Evolutionary conservation across 2,329 filamentous ascomycete genomes (phyloP).

Genomic region (Trichophyton simii): DNA sequence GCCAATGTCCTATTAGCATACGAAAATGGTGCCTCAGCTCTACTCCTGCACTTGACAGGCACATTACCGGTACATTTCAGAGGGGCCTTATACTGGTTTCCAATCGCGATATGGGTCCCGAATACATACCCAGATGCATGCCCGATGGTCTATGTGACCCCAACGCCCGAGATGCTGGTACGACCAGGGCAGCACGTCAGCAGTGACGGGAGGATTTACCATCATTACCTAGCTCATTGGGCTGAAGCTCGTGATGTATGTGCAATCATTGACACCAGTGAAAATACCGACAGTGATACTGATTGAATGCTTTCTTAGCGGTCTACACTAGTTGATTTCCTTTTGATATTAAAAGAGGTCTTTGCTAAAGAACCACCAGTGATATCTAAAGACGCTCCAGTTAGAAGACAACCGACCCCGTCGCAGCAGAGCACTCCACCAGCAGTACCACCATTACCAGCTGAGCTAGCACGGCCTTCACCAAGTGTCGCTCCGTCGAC

Average conservation of each 20-base stretch:
- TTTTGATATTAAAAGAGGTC: conserved; percentile 68
- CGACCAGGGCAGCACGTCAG: conserved; percentile 91
- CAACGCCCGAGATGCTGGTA: conserved; percentile 77
- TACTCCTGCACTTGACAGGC: conserved; percentile 74
- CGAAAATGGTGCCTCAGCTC: conserved; percentile 71
- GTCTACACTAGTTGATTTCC: conserved; percentile 69
- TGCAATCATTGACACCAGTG: conserved; percentile 16
- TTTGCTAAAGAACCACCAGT: conserved; percentile 94
- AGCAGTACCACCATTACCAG: conserved; percentile 59
- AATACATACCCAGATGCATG: conserved; percentile 77
- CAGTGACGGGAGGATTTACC: conserved; percentile 83
- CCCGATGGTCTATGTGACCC: conserved; percentile 78
- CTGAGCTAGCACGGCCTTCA: conserved; percentile 40
- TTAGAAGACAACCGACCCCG: conserved; percentile 31
- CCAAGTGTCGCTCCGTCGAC: conserved; percentile 42
- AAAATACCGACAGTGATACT: conserved; percentile 8
- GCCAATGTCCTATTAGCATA: conserved; percentile 48
- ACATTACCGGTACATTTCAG: conserved; percentile 87
- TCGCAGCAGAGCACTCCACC: conserved; percentile 46
- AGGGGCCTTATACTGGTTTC: conserved; percentile 79
- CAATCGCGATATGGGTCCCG: conserved; percentile 84
- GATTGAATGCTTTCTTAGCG: conserved; percentile 39
- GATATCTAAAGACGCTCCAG: conserved; percentile 49
- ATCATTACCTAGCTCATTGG: conserved; percentile 91
- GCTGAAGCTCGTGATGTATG: conserved; percentile 77